phyloP scores from a whole-genome alignment of 176 grass and related monocot genomes.

The Themeda triandra region DNA sequence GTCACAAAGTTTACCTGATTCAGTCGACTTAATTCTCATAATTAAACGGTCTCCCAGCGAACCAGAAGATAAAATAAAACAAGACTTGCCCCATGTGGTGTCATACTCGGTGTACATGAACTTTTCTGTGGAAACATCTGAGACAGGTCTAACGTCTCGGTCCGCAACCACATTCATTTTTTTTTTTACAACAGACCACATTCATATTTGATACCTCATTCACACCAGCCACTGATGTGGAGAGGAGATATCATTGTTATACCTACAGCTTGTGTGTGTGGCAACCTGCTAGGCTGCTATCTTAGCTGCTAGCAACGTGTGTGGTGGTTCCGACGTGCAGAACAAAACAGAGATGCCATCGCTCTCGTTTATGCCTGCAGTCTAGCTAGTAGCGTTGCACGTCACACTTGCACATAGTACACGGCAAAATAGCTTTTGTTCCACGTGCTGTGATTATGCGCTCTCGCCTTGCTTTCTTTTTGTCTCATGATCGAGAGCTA shows the following conservation, averaged over 20 bases:
- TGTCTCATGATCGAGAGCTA: not conserved
- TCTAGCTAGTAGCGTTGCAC: not conserved
- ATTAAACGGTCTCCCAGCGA: too few relatives aligned
- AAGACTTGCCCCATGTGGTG: not conserved
- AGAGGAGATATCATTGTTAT: not conserved
- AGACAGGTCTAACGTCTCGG: not conserved
- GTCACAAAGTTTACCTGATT: too few relatives aligned
- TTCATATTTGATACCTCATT: not conserved
- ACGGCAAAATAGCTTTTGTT: not conserved
- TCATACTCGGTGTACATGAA: not conserved
- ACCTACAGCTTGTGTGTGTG: too few relatives aligned
- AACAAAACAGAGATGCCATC: not conserved
- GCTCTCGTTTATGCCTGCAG: not conserved
- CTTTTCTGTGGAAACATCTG: not conserved
- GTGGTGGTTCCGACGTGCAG: not conserved
- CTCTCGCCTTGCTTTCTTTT: not conserved
- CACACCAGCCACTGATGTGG: not conserved
- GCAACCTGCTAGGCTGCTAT: not conserved
- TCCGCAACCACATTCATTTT: too few relatives aligned
- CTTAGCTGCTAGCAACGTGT: not conserved
- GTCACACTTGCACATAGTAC: not conserved
- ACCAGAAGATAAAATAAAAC: not conserved
- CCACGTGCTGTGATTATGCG: not conserved
- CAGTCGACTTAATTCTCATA: too few relatives aligned
- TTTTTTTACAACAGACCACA: too few relatives aligned